Percentiles rank a stretch among this genome's conserved stretches.
Evolutionary conservation across 2,329 filamentous ascomycete species (phyloP).

Genomic region (Phoma sp.): DNA sequence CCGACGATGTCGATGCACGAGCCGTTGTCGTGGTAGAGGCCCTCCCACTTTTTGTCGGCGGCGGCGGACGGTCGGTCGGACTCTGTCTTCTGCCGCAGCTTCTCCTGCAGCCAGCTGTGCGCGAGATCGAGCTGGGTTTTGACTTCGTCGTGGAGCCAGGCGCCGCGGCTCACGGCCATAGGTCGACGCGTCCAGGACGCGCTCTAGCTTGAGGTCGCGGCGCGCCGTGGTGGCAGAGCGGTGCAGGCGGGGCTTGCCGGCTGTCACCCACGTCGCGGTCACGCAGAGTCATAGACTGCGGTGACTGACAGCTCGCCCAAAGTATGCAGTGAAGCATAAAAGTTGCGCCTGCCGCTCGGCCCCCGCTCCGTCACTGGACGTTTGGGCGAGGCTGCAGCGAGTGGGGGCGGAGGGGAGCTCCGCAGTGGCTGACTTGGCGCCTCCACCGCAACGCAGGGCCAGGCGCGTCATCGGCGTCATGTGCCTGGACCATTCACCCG

Average conservation of each 20-base stretch:
- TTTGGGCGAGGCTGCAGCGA: background rate
- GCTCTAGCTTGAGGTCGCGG: background rate
- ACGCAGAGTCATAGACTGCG: too few species aligned
- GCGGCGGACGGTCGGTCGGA: constrained; percentile 4
- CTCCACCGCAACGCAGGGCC: constrained; percentile 1
- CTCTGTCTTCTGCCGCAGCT: constrained; percentile 13
- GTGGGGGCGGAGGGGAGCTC: constrained; percentile 1
- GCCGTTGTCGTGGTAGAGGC: constrained; percentile 46
- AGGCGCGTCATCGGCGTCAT: constrained; percentile 1
- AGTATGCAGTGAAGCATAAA: background rate
- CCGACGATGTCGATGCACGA: constrained; percentile 41
- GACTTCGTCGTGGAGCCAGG: constrained; percentile 36
- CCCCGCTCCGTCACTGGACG: too few species aligned
- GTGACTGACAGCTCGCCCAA: background rate
- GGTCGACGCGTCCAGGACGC: constrained; percentile 8
- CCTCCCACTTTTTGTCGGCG: constrained; percentile 25
- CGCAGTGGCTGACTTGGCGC: background rate
- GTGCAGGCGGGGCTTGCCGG: background rate
- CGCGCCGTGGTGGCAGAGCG: background rate
- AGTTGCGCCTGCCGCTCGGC: background rate
- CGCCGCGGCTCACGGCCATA: constrained; percentile 25
- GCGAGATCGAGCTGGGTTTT: constrained; percentile 30
- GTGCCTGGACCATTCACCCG: constrained; percentile 5
- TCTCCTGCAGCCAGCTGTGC: constrained; percentile 31
- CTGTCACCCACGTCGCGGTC: too few species aligned